Base-by-base conservation (phyloP, 2,329 filamentous ascomycete species). In the Diplodia mutila region DNA sequence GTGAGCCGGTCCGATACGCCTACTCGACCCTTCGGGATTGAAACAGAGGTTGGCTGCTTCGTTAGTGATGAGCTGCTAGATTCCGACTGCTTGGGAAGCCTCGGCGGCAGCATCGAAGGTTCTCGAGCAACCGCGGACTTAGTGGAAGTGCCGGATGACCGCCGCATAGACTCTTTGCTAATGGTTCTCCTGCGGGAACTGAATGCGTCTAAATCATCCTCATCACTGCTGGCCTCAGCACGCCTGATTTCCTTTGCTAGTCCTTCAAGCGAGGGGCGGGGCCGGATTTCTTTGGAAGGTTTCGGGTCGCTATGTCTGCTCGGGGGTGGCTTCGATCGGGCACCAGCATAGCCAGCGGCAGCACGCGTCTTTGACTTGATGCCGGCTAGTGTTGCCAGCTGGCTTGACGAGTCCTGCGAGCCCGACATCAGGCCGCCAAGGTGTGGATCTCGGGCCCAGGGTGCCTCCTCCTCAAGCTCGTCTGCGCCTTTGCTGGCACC, bases 371-470 rank as follows among this genome's bases (percentile, higher is more conserved):
- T 68, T 11, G 66, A 61, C 34, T 63, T 68, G 6, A 57, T 46
- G 21, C 66, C 66, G 12, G 69, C 46, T 18, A 76, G 14, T 7
- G 68, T 69, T 6, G 70, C 66, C 54, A 75, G 61, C 59, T 71
- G 70, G 48, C 70, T 74, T 21, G 67, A 65, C 8, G 69, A 63
- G 23, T 70, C 69, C 37, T 73, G 72, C 18, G 49, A 54, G 3
- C 69, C 71, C 12, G 69, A 74, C 78, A 80, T 80, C 39, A 80
- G 68, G 1, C 73, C 74, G 16, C 76, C 75, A 21, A 79, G 72
- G 42, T 75, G 72, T 12, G 75, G 73, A 57, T 79, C 75, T 11
- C 68, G 55, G 68, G 76, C 69, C 64, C 73, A 75, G 25, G 73
- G 74, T 37, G 73, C 70, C 18, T 75, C 73, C 8, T 74, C 67